phyloP scores from a whole-genome alignment of 768 basidiomycete species.

The Boletus coccyginus region DNA sequence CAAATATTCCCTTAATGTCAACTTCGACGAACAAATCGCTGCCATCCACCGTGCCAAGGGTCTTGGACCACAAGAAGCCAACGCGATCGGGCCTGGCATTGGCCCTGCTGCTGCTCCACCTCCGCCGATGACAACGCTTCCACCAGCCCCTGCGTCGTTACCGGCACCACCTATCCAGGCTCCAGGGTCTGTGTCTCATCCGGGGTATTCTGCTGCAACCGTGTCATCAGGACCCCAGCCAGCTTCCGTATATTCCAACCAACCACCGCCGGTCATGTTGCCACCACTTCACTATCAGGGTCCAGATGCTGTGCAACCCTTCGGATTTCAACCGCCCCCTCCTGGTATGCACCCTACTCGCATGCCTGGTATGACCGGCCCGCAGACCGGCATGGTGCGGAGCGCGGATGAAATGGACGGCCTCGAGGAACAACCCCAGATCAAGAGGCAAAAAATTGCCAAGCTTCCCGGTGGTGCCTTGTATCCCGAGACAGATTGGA shows the following conservation, averaged over 20 bases:
- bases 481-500: conserved; percentile 90
- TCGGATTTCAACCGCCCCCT: conserved; percentile 73
- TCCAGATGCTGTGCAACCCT: conserved; percentile 70
- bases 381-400: conserved; percentile 70
- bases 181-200: conserved; percentile 37
- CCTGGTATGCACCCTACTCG: conserved; percentile 69
- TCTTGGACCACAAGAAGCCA: conserved; percentile 76
- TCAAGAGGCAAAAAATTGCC: conserved; percentile 85
- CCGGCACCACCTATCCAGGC: conserved; percentile 63
- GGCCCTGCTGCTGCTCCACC: conserved; percentile 76
- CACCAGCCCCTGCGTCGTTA: conserved; percentile 67
- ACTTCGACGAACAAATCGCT: conserved; percentile 97
- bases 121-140: conserved; percentile 57
- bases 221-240: conserved; percentile 93
- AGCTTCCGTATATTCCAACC: conserved; percentile 61
- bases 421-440: conserved; percentile 65
- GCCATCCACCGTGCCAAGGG: conserved; percentile 94
- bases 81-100: conserved; percentile 85
- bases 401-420: conserved; percentile 83
- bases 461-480: conserved; percentile 81
- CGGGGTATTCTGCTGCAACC: conserved; percentile 77
- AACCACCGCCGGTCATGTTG: conserved; percentile 71
- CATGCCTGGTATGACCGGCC: conserved; percentile 56
- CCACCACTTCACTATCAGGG: conserved; percentile 86
- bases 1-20: conserved; percentile 91